A percentile compares a stretch with the other conserved stretches of the same genome.
Evolutionary conservation across 164 flowering plant species (phyloP).

Genomic region (Tinospora cordifolia): DNA sequence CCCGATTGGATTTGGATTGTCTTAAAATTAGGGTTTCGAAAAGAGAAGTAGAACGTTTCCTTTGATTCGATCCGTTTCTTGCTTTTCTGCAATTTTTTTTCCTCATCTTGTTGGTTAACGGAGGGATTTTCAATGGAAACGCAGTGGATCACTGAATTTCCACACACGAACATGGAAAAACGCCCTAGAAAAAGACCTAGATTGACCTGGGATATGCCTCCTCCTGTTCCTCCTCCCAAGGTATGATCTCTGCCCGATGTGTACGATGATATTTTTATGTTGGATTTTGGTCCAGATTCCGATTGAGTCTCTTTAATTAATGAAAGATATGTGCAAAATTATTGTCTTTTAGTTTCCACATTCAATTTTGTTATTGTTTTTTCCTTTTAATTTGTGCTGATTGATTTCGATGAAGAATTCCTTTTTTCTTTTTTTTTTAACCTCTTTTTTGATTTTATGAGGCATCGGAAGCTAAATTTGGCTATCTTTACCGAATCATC

Average conservation of each 20-base stretch:
- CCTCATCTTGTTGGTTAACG: neutral
- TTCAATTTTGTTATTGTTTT: neutral
- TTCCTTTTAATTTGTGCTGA: neutral
- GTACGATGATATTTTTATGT: neutral
- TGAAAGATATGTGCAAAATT: neutral
- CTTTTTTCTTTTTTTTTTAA: neutral
- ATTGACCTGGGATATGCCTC: slow-evolving; percentile 70
- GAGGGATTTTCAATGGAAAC: slow-evolving; percentile 44
- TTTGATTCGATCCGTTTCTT: neutral
- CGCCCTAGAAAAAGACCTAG: slow-evolving; percentile 73
- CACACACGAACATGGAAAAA: slow-evolving; percentile 56
- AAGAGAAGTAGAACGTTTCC: neutral
- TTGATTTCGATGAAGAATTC: neutral
- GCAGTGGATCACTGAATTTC: slow-evolving; percentile 55
- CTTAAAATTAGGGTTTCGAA: slow-evolving; percentile 15
- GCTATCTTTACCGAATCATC: neutral
- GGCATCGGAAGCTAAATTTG: neutral
- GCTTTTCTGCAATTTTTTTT: neutral
- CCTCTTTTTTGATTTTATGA: no score
- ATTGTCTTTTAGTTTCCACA: neutral
- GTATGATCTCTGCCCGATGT: slow-evolving; percentile 17
- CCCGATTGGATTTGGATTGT: neutral
- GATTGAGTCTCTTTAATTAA: neutral
- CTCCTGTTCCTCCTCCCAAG: slow-evolving; percentile 43
- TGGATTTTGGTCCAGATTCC: neutral